These are phyloP conservation scores for Phlebiopsis flavidoalba DNA, from an alignment of 768 basidiomycete genomes.

Conservation along the genomic window DNA sequence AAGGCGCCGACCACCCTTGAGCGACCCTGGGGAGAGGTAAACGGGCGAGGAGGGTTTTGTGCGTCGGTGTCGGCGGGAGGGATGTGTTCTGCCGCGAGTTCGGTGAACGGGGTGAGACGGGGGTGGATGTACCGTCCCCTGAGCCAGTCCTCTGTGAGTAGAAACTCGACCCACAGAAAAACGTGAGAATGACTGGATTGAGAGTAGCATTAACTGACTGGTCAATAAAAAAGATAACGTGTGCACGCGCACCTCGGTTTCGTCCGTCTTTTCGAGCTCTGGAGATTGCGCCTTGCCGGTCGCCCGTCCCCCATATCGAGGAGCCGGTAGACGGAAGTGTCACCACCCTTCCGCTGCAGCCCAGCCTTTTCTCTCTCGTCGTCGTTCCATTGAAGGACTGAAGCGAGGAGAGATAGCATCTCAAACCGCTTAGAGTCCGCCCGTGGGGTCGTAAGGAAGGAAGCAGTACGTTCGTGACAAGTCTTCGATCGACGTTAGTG, in stretches of 20 bases:
- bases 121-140: slow-evolving; percentile 27
- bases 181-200: slow-evolving; percentile 83
- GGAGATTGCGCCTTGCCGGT: slow-evolving; percentile 32
- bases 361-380: slow-evolving; percentile 90
- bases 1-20: slow-evolving; percentile 30
- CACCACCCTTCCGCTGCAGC: slow-evolving; percentile 50
- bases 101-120: slow-evolving; percentile 21
- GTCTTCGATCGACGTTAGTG: slow-evolving; percentile 87
- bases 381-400: slow-evolving; percentile 92
- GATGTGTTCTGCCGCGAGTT: slow-evolving; percentile 28
- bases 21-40: slow-evolving; percentile 24
- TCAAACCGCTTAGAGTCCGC: slow-evolving; percentile 95
- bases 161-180: slow-evolving; percentile 98
- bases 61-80: slow-evolving; percentile 30
- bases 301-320: slow-evolving; percentile 24
- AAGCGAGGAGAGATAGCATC: slow-evolving; percentile 85
- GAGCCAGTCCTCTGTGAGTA: slow-evolving; percentile 85
- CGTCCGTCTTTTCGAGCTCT: slow-evolving; percentile 75
- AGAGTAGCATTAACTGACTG: neutral
- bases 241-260: slow-evolving; percentile 61
- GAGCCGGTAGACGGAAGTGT: slow-evolving; percentile 14
- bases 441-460: slow-evolving; percentile 86
- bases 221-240: neutral
- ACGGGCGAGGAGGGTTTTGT: slow-evolving; percentile 9
- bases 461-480: slow-evolving; percentile 94